Conservation (phyloP, 2,329 filamentous ascomycete genomes). For the Torrubiella hemipterigena region DNA sequence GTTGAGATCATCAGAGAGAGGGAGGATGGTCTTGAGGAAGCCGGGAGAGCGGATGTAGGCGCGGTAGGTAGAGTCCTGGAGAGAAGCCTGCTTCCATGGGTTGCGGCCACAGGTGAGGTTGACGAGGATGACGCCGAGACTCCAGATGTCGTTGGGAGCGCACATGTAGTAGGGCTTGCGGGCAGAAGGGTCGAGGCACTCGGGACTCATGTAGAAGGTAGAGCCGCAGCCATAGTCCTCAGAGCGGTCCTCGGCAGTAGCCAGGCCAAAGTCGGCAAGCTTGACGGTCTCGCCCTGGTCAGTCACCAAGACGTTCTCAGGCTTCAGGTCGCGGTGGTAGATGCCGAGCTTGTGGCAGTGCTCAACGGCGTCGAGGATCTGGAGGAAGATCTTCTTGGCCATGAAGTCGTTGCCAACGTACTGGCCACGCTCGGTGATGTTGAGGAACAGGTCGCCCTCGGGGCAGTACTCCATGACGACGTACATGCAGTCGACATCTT, state of each 20-base stretch:
- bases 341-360: slow-evolving; percentile 89
- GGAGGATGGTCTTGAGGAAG: slow-evolving; percentile 87
- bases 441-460: slow-evolving; percentile 92
- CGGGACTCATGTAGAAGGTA: slow-evolving; percentile 99
- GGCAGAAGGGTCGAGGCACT: slow-evolving; percentile 75
- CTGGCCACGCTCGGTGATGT: slow-evolving; percentile 89
- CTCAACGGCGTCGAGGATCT: slow-evolving; percentile 92
- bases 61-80: slow-evolving; percentile 88
- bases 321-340: slow-evolving; percentile 95
- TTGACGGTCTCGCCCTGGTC: slow-evolving; percentile 84
- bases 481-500: slow-evolving; percentile 84
- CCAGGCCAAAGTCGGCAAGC: slow-evolving; percentile 93
- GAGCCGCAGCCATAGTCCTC: slow-evolving; percentile 96
- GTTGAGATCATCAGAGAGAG: slow-evolving; percentile 81
- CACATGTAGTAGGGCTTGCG: slow-evolving; percentile 73
- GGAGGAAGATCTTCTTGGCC: slow-evolving; percentile 78
- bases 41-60: slow-evolving; percentile 75
- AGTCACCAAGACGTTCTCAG: slow-evolving; percentile 91
- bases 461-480: slow-evolving; percentile 96
- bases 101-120: slow-evolving; percentile 97
- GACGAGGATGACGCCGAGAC: slow-evolving; percentile 92
- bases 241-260: slow-evolving; percentile 71
- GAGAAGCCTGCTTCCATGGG: slow-evolving; percentile 93
- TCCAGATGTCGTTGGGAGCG: slow-evolving; percentile 95
- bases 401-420: slow-evolving; percentile 88